Conservation (phyloP, 805 yeast genomes). For the Ogataea kodamae region DNA sequence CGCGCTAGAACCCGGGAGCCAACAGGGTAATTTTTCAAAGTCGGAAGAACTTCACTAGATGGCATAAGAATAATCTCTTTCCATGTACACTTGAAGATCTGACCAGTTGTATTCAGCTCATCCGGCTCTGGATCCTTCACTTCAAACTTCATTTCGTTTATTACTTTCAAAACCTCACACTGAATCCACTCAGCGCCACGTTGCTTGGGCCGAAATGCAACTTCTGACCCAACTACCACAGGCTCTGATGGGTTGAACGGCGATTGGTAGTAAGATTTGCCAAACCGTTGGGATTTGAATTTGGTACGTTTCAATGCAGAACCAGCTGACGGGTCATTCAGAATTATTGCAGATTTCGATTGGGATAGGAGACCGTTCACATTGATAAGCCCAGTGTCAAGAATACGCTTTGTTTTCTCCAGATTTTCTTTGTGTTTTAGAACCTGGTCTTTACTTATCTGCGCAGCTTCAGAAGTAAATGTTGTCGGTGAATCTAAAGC, state of each 20-base stretch:
- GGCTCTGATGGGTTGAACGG: conserved; percentile 59
- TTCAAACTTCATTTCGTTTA: conserved; percentile 53
- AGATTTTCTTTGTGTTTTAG: conserved; percentile 55
- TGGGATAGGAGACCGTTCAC: conserved; percentile 43
- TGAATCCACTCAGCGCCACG: conserved; percentile 92
- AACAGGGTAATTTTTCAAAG: conserved; percentile 54
- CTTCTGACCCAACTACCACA: conserved; percentile 67
- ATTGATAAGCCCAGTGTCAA: conserved; percentile 43
- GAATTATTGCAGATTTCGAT: conserved; percentile 11
- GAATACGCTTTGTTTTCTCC: conserved; percentile 45
- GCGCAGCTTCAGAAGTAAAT: conserved; percentile 33
- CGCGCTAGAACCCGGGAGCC: conserved; percentile 86
- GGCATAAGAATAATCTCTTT: conserved; percentile 78
- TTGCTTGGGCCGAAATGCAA: conserved; percentile 76
- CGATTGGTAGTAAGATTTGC: conserved; percentile 39
- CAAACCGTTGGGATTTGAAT: conserved; percentile 17
- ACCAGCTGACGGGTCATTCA: conserved; percentile 11
- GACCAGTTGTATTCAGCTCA: conserved; percentile 85
- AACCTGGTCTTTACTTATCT: conserved; percentile 33
- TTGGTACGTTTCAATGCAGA: conserved; percentile 12
- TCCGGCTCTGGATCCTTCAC: conserved; percentile 98
- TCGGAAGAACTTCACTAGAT: conserved; percentile 30
- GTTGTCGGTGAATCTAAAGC: conserved; percentile 30
- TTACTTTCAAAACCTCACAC: conserved; percentile 77
- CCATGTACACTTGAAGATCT: conserved; percentile 75